A percentile compares a stretch with the other conserved stretches of the same genome.
Evolutionary conservation across 1,139 yeast genomes (phyloP).

Genomic region (Hemisphaericaspora xylanilytica): DNA sequence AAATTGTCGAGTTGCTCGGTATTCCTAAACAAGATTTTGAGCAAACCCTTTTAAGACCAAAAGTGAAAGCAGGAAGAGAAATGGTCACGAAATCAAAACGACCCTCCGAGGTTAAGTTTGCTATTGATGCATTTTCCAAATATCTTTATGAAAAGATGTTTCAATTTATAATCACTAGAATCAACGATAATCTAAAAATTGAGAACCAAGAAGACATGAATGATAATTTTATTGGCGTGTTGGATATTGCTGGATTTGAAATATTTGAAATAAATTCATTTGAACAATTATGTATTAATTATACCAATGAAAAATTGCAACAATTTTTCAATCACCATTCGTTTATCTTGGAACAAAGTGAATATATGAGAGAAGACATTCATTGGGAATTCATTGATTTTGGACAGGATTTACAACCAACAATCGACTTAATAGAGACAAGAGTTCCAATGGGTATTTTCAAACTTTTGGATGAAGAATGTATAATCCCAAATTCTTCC

Average conservation of each 20-base stretch:
- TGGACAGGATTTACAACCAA: constrained; percentile 94
- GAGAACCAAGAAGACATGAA: constrained; percentile 18
- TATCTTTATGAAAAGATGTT: constrained; percentile 83
- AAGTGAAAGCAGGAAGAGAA: constrained; percentile 90
- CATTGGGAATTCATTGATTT: constrained; percentile 97
- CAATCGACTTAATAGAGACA: constrained; percentile 85
- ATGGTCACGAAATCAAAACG: constrained; percentile 76
- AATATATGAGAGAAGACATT: constrained; percentile 87
- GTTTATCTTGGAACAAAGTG: constrained; percentile 95
- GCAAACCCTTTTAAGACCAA: constrained; percentile 63
- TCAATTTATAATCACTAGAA: constrained; percentile 70
- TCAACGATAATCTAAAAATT: constrained; percentile 63
- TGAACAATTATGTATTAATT: constrained; percentile 95
- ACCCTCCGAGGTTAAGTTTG: constrained; percentile 74
- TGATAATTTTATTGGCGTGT: constrained; percentile 77
- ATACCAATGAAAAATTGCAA: constrained; percentile 93
- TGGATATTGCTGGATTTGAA: constrained; percentile 98
- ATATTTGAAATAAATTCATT: constrained; percentile 88
- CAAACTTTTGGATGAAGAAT: constrained; percentile 89
- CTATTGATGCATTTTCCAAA: constrained; percentile 86
- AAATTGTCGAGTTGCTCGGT: constrained; percentile 64
- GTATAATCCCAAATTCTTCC: constrained; percentile 88
- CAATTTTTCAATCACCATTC: constrained; percentile 98
- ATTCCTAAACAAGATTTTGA: constrained; percentile 58
- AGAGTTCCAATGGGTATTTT: constrained; percentile 82